phyloP scores from a whole-genome alignment of 352 stramenopile genomes.

The Globisporangium rhizosaccharum region DNA sequence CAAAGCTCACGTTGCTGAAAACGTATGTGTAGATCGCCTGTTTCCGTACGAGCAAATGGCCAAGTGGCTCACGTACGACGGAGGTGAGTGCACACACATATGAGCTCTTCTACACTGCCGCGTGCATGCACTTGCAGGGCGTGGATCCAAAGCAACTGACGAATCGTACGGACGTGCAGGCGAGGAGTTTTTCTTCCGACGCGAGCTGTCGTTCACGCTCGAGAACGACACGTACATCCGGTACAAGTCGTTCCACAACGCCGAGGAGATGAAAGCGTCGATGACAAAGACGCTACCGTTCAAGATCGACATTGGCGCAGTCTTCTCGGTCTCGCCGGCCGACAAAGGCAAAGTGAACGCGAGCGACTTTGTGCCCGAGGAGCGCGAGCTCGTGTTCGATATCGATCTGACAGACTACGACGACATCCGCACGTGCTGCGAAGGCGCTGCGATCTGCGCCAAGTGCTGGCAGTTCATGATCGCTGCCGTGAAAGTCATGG shows the following conservation, averaged over 20 bases:
- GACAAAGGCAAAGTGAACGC: conserved; percentile 86
- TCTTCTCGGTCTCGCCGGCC: conserved; percentile 87
- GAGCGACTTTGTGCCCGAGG: conserved; percentile 86
- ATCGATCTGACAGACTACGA: conserved; percentile 99
- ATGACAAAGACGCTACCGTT: conserved; percentile 93
- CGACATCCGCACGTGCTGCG: conserved; percentile 95
- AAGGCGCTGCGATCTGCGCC: conserved; percentile 87
- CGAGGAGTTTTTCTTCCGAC: conserved; percentile 78
- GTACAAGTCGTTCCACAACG: conserved; percentile 93
- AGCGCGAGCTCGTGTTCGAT: conserved; percentile 99
- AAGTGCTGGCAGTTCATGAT: conserved; percentile 98
- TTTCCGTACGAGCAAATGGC: conserved; percentile 85
- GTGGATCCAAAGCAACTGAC: too few species aligned
- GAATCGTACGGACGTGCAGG: conserved; percentile 19
- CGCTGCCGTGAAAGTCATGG: conserved; percentile 95
- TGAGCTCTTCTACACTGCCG: not conserved
- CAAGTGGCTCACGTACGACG: conserved; percentile 80
- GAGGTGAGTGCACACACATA: conserved; percentile 26
- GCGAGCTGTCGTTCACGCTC: conserved; percentile 98
- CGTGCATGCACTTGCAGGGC: too few species aligned
- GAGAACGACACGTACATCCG: conserved; percentile 99
- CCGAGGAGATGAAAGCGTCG: conserved; percentile 75
- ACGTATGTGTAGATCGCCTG: conserved; percentile 48
- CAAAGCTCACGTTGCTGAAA: not conserved
- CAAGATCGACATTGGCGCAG: conserved; percentile 99